Conservation (phyloP, 2,329 filamentous ascomycete species). For the Teratosphaeria pseudoeucalypti region DNA sequence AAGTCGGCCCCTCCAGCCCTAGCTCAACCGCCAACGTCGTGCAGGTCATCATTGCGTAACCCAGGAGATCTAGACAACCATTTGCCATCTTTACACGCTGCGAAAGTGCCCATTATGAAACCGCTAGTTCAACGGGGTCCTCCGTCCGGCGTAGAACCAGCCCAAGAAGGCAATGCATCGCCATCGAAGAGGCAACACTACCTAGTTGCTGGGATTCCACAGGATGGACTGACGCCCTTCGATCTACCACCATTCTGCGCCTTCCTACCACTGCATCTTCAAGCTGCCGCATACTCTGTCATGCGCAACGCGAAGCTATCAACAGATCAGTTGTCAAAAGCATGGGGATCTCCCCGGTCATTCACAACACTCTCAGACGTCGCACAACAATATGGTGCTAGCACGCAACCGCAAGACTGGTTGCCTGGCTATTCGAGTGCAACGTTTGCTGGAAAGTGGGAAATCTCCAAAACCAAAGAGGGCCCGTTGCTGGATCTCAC, state of each 20-base stretch:
- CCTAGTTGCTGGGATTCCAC: conserved; percentile 2
- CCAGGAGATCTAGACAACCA: neutral
- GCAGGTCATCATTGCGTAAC: neutral
- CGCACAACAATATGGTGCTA: neutral
- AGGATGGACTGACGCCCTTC: conserved; percentile 7
- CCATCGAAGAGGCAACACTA: neutral
- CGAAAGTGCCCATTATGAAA: neutral
- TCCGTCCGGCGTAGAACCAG: neutral
- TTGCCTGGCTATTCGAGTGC: conserved; percentile 4
- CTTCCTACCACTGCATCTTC: conserved; percentile 9
- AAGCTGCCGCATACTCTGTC: conserved; percentile 14
- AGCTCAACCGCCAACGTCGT: neutral
- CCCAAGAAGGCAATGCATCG: neutral
- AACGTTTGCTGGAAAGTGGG: neutral
- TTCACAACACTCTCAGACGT: conserved; percentile 7
- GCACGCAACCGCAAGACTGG: conserved; percentile 6
- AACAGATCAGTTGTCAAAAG: conserved; percentile 2
- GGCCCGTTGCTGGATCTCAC: conserved; percentile 14
- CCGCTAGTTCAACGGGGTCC: neutral
- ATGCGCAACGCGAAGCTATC: conserved; percentile 9
- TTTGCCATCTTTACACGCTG: neutral
- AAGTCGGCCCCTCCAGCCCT: neutral
- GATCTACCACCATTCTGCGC: conserved; percentile 7
- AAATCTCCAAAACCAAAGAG: conserved; percentile 1
- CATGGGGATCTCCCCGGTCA: conserved; percentile 5